Evolutionary conservation across 306 rosid genomes (phyloP).

Genomic region (Psophocarpus tetragonolobus): DNA sequence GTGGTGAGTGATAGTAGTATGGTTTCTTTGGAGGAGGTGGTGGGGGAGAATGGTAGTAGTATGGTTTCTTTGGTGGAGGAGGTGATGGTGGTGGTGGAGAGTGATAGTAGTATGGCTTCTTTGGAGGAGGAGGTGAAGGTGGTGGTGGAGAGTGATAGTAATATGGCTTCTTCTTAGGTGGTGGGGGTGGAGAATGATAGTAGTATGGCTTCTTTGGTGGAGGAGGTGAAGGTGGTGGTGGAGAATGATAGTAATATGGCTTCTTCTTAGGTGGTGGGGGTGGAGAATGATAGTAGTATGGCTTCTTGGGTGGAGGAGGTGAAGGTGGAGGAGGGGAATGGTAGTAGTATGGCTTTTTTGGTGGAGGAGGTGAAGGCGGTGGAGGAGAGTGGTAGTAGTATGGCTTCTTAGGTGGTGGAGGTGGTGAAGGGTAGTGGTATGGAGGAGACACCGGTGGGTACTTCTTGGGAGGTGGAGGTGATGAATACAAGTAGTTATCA

Average conservation of each 20-base stretch:
- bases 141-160: slow-evolving; percentile 23
- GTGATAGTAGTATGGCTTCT: slow-evolving; percentile 11
- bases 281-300: slow-evolving; percentile 18
- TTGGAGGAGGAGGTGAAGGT: background rate
- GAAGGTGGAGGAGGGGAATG: slow-evolving; percentile 11
- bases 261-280: background rate
- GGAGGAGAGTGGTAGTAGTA: slow-evolving; percentile 25
- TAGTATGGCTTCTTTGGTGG: slow-evolving; percentile 2
- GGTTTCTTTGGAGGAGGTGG: slow-evolving; percentile 11
- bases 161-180: background rate
- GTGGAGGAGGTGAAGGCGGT: slow-evolving; percentile 17
- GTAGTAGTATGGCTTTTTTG: slow-evolving; percentile 20
- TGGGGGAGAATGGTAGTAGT: slow-evolving; percentile 1
- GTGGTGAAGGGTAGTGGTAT: slow-evolving; percentile 33
- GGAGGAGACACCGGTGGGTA: slow-evolving; percentile 47
- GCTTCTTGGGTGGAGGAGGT: slow-evolving; percentile 32
- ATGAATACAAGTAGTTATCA: slow-evolving; percentile 51
- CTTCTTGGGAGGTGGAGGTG: slow-evolving; percentile 35
- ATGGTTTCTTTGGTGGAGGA: slow-evolving; percentile 4
- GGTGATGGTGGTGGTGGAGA: slow-evolving; percentile 35
- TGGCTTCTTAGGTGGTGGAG: slow-evolving; percentile 30
- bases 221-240: slow-evolving; percentile 13
- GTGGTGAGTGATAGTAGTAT: slow-evolving; percentile 26
- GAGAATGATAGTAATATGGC: slow-evolving; percentile 6
- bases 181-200: slow-evolving; percentile 26